Evolutionary conservation across 164 flowering plant species (phyloP).

Genomic region (Vitis cinerea): DNA sequence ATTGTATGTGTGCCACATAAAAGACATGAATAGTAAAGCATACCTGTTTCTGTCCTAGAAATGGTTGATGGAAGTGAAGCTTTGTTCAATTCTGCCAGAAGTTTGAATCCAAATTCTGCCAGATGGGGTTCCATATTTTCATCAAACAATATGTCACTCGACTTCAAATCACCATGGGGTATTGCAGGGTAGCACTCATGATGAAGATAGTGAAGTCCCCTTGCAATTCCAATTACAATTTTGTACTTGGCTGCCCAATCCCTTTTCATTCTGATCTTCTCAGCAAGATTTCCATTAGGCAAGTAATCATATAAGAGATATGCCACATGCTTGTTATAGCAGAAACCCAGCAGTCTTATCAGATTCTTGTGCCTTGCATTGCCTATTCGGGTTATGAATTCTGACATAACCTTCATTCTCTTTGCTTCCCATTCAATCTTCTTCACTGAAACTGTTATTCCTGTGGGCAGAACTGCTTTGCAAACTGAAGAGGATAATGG

Average conservation of each 20-base stretch:
- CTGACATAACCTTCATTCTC: slow-evolving; percentile 29
- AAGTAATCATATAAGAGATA: slow-evolving; percentile 79
- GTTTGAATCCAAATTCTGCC: slow-evolving; percentile 66
- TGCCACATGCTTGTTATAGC: slow-evolving; percentile 58
- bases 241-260: slow-evolving; percentile 68
- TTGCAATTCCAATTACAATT: slow-evolving; percentile 63
- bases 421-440: slow-evolving; percentile 61
- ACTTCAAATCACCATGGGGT: slow-evolving; percentile 85
- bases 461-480: slow-evolving; percentile 84
- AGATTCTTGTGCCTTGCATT: slow-evolving; percentile 79
- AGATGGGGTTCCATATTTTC: slow-evolving; percentile 85
- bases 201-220: slow-evolving; percentile 83
- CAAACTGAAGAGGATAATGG: slow-evolving; percentile 33
- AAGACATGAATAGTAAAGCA: slow-evolving; percentile 4
- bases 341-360: slow-evolving; percentile 71
- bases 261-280: slow-evolving; percentile 45
- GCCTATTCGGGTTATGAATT: slow-evolving; percentile 51
- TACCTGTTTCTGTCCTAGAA: slow-evolving; percentile 49
- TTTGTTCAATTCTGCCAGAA: slow-evolving; percentile 34
- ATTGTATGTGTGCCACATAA: background rate
- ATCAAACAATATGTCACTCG: slow-evolving; percentile 68
- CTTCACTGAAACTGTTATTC: slow-evolving; percentile 79
- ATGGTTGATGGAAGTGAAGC: slow-evolving; percentile 30
- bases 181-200: slow-evolving; percentile 84
- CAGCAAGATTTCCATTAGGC: slow-evolving; percentile 72